Conservation (phyloP, 73 alveolate species). For the Paramecium octaurelia region DNA sequence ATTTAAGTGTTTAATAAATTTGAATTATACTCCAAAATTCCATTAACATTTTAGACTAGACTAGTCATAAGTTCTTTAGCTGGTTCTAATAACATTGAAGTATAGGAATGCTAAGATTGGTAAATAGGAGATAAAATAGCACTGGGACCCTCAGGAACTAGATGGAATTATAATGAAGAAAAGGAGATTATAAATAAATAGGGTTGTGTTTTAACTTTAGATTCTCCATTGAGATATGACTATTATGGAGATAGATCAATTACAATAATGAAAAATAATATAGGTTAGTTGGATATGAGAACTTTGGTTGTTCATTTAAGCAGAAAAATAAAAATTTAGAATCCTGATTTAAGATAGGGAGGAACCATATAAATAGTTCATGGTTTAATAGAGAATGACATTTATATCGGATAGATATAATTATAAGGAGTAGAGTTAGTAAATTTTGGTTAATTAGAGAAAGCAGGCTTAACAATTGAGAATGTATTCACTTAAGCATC, state of each 20-base stretch:
- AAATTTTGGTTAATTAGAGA: constrained; percentile 46
- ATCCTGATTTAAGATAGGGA: background rate
- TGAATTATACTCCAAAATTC: background rate
- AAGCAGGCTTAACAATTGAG: background rate
- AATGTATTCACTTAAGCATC: background rate
- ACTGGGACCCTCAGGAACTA: constrained; percentile 38
- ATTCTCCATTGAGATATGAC: background rate
- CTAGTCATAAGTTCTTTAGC: background rate
- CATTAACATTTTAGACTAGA: constrained; percentile 37
- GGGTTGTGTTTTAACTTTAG: background rate
- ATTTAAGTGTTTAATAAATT: background rate
- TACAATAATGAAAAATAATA: constrained; percentile 12
- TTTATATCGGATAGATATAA: background rate
- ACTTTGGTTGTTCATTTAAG: constrained; percentile 44
- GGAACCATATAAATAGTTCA: background rate
- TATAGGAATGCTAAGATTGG: constrained; percentile 46
- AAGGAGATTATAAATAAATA: background rate
- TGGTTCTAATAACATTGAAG: constrained; percentile 36
- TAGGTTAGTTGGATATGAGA: constrained; percentile 43
- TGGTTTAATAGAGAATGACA: background rate
- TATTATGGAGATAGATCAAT: constrained; percentile 53
- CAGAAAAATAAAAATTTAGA: constrained; percentile 52
- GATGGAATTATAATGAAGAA: constrained; percentile 7
- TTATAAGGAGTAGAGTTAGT: constrained; percentile 50
- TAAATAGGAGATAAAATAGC: constrained; percentile 49